Conservation (phyloP, 78 protist species). For the Protostelium mycophagum region DNA sequence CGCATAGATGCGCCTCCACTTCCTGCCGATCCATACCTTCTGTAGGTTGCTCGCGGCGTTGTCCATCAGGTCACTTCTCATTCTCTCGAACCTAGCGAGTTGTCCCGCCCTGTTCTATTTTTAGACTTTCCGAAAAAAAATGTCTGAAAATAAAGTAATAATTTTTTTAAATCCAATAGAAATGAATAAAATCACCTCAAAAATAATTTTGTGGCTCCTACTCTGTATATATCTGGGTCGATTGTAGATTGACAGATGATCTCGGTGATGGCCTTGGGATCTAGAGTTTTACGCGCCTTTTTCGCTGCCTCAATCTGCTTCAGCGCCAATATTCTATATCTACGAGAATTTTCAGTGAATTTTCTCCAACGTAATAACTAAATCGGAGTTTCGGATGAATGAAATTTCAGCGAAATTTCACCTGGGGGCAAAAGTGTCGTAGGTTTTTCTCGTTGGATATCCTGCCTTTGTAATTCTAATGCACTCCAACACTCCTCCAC, state of each 20-base stretch:
- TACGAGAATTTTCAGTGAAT: slow-evolving; percentile 16
- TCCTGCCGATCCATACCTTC: slow-evolving; percentile 14
- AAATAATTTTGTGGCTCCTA: slow-evolving; percentile 54
- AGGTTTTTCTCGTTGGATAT: slow-evolving; percentile 43
- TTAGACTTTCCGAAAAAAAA: too few relatives aligned
- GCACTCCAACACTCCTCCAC: slow-evolving; percentile 70
- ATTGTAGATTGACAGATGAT: slow-evolving; percentile 4
- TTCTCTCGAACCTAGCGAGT: slow-evolving; percentile 43
- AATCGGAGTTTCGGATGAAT: too few relatives aligned
- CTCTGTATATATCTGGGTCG: slow-evolving; percentile 25
- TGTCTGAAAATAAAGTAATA: too few relatives aligned
- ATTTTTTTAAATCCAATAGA: too few relatives aligned
- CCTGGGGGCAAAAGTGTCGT: background rate
- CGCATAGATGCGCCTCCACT: slow-evolving; percentile 1
- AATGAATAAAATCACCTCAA: too few relatives aligned
- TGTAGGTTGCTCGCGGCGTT: slow-evolving; percentile 37
- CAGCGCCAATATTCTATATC: slow-evolving; percentile 33
- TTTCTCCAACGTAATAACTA: background rate
- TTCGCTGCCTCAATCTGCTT: slow-evolving; percentile 2
- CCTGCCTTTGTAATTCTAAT: slow-evolving; percentile 59
- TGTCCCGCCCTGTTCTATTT: slow-evolving; percentile 70
- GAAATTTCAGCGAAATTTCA: too few relatives aligned
- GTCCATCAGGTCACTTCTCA: slow-evolving; percentile 20
- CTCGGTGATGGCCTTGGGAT: slow-evolving; percentile 18
- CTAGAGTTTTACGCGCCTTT: background rate